A percentile compares a stretch with the other conserved stretches of the same genome.
These are phyloP conservation scores for Spiraea crenata DNA, from an alignment of 331 rosid genomes.

Conservation along the genomic window DNA sequence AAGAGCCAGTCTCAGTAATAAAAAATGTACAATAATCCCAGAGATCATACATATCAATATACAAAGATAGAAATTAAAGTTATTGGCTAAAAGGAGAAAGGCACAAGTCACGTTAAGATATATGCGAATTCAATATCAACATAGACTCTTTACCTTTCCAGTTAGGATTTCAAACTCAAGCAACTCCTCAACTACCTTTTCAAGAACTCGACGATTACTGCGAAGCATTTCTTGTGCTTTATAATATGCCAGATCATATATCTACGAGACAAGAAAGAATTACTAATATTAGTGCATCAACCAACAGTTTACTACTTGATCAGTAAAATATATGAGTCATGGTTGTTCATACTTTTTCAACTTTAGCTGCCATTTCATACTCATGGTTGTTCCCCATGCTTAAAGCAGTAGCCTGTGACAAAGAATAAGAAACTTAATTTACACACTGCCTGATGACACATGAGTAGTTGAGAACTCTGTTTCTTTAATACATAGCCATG, in stretches of 20 bases:
- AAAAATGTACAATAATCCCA: constrained; percentile 3
- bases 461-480: background rate
- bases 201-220: constrained; percentile 69
- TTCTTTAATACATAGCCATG: constrained; percentile 8
- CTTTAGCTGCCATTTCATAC: constrained; percentile 82
- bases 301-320: background rate
- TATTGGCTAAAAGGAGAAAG: background rate
- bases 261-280: constrained; percentile 34
- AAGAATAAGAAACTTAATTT: background rate
- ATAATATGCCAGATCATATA: constrained; percentile 81
- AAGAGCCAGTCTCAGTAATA: constrained; percentile 6
- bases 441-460: background rate
- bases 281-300: background rate
- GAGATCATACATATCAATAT: constrained; percentile 15
- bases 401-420: constrained; percentile 56
- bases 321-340: background rate
- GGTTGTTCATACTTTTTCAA: constrained; percentile 58
- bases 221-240: constrained; percentile 77
- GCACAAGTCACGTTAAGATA: background rate
- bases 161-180: constrained; percentile 88
- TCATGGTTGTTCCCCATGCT: constrained; percentile 93
- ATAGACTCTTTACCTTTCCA: constrained; percentile 56
- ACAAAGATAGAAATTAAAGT: constrained; percentile 13
- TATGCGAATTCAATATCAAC: constrained; percentile 7
- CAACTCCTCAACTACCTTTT: constrained; percentile 81